Conservation (phyloP, 345 rosid genomes). For the Odontarrhena argentea region DNA sequence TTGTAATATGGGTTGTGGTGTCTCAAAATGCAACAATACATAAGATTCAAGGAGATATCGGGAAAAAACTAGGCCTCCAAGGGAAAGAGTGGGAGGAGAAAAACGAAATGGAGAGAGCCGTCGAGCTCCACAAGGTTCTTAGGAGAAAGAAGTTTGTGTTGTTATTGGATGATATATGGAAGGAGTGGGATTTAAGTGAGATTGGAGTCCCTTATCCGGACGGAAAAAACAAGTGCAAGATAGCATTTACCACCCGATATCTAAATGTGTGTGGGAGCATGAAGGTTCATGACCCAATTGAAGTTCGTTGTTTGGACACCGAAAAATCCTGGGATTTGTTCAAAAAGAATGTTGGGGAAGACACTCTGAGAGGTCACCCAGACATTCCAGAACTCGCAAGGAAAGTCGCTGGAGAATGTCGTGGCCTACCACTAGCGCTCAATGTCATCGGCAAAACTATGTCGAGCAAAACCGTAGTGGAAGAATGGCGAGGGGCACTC, state of each 20-base stretch:
- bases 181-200: background rate
- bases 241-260: conserved; percentile 17
- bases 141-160: background rate
- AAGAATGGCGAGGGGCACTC: background rate
- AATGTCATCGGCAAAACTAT: background rate
- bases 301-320: conserved; percentile 12
- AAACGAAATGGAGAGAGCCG: background rate
- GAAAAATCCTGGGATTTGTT: background rate
- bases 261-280: background rate
- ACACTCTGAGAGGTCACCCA: background rate
- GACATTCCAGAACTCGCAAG: background rate
- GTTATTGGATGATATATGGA: conserved; percentile 28
- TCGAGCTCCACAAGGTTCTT: background rate
- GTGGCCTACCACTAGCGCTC: background rate
- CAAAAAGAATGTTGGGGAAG: background rate
- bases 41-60: conserved; percentile 25
- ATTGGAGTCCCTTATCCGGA: conserved; percentile 1
- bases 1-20: conserved; percentile 24
- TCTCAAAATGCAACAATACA: background rate
- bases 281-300: background rate
- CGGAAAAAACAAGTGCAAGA: background rate
- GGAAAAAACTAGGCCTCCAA: background rate
- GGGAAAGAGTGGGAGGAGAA: background rate
- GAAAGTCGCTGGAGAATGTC: background rate
- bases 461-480: background rate